Evolutionary conservation across 2,329 filamentous ascomycete species (phyloP).

Genomic region (Curvularia sp.): DNA sequence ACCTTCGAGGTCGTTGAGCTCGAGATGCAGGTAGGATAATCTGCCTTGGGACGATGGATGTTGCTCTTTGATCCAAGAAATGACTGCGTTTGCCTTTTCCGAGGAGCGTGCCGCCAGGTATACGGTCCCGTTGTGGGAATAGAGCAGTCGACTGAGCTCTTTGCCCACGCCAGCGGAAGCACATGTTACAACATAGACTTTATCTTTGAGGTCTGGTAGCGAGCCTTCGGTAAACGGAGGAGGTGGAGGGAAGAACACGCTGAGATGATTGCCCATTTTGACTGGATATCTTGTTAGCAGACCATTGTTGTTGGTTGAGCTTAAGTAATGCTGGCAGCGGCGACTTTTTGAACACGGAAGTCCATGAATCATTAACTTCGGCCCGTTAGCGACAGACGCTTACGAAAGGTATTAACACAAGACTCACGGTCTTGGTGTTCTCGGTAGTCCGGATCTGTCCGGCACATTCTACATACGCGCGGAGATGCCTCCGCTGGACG

Average conservation of each 20-base stretch:
- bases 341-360: background rate
- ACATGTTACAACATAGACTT: constrained; percentile 63
- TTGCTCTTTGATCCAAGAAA: constrained; percentile 51
- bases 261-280: constrained; percentile 28
- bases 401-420: too few species aligned
- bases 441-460: too few species aligned
- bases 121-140: constrained; percentile 61
- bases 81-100: constrained; percentile 50
- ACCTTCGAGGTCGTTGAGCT: constrained; percentile 54
- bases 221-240: constrained; percentile 36
- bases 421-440: too few species aligned
- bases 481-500: too few species aligned
- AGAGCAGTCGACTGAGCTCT: constrained; percentile 62
- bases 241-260: constrained; percentile 26
- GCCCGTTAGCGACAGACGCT: background rate
- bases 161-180: constrained; percentile 59
- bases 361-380: background rate
- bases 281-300: background rate
- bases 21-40: constrained; percentile 40
- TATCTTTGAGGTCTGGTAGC: constrained; percentile 49
- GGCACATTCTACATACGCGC: too few species aligned
- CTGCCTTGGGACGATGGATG: constrained; percentile 31
- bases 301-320: background rate
- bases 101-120: constrained; percentile 61
- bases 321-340: background rate